Percentiles rank a stretch among this genome's conserved stretches.
phyloP scores from a whole-genome alignment of 768 basidiomycete genomes.

The Steccherinum ochraceum region DNA sequence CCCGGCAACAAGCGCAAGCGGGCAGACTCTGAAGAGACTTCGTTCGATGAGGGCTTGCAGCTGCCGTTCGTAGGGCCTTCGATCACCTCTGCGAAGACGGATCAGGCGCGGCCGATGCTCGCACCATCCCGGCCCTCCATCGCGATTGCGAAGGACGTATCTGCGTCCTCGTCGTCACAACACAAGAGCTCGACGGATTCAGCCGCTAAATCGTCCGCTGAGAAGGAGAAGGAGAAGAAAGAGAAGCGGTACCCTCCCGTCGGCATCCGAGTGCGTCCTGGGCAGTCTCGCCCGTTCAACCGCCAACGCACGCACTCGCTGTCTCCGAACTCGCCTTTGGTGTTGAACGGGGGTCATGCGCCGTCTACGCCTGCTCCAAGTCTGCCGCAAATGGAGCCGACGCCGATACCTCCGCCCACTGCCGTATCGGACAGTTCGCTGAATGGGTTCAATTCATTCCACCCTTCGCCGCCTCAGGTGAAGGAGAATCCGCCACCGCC shows the following conservation, averaged over 20 bases:
- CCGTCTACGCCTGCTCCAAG: neutral
- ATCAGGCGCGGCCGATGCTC: conserved; percentile 12
- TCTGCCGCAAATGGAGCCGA: neutral
- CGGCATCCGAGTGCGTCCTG: conserved; percentile 41
- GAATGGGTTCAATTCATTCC: neutral
- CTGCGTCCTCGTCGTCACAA: neutral
- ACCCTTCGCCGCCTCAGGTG: conserved; percentile 2
- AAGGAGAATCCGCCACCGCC: neutral
- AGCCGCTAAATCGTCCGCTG: conserved; percentile 11
- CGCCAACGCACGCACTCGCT: conserved; percentile 8
- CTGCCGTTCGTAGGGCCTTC: conserved; percentile 37
- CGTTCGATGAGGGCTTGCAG: conserved; percentile 27
- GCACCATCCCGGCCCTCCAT: conserved; percentile 4
- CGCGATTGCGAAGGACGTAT: neutral
- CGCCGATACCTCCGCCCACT: neutral
- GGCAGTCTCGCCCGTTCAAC: conserved; percentile 18
- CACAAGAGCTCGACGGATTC: conserved; percentile 6
- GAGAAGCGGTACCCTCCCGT: conserved; percentile 31
- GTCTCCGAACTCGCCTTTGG: neutral
- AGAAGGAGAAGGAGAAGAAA: conserved; percentile 32
- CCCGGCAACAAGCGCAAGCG: conserved; percentile 40
- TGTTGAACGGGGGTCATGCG: neutral
- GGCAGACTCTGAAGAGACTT: conserved; percentile 28
- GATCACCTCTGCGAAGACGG: conserved; percentile 21
- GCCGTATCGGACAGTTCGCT: neutral